phyloP scores from a whole-genome alignment of 2,329 filamentous ascomycete genomes.

The Canariomyces notabilis region DNA sequence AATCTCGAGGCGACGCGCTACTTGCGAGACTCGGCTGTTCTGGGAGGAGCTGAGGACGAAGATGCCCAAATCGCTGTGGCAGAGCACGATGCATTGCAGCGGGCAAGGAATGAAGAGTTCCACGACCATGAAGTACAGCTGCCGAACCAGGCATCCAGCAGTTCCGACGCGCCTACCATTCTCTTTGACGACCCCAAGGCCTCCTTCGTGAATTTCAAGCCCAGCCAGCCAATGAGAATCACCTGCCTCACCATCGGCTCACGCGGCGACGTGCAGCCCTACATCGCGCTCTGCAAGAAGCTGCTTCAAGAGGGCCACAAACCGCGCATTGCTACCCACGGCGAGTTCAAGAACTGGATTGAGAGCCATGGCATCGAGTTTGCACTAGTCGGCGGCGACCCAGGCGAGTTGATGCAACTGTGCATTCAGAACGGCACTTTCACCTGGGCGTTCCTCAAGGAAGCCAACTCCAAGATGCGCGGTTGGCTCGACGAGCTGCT shows the following conservation, averaged over 20 bases:
- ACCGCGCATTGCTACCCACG: conserved; percentile 83
- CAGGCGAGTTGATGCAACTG: conserved; percentile 88
- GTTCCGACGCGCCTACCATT: conserved; percentile 64
- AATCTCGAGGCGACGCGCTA: conserved; percentile 68
- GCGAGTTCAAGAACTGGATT: conserved; percentile 85
- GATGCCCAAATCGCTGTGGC: conserved; percentile 70
- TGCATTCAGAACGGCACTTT: conserved; percentile 98
- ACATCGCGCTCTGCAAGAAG: conserved; percentile 92
- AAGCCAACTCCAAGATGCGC: conserved; percentile 82
- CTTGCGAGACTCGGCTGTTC: conserved; percentile 62
- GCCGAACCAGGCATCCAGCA: conserved; percentile 41
- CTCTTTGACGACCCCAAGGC: conserved; percentile 85
- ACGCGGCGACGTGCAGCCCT: conserved; percentile 92
- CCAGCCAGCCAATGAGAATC: conserved; percentile 69
- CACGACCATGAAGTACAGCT: conserved; percentile 47
- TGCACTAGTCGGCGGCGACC: conserved; percentile 80
- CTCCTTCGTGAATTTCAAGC: conserved; percentile 89
- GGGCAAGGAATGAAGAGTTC: conserved; percentile 58
- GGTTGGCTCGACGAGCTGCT: conserved; percentile 93
- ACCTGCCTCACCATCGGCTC: conserved; percentile 96
- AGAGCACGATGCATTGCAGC: conserved; percentile 75
- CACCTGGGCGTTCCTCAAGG: conserved; percentile 81
- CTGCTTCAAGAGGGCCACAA: conserved; percentile 82
- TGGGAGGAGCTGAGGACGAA: conserved; percentile 63
- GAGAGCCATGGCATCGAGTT: conserved; percentile 93